Conservation (phyloP, 805 yeast species). For the Metschnikowia cubensis region DNA sequence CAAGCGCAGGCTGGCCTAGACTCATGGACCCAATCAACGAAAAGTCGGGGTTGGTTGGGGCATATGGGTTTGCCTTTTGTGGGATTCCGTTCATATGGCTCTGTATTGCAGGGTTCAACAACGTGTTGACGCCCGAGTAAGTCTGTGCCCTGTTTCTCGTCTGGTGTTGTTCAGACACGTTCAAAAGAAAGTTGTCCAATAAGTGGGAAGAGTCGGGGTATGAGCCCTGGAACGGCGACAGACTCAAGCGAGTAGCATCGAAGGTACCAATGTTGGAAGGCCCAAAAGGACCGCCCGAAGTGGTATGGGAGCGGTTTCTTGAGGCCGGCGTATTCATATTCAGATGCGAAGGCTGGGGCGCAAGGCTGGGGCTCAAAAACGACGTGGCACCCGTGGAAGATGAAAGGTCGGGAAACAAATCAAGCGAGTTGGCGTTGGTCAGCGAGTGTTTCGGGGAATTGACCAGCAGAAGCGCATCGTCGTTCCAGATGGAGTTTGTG, state of each 20-base stretch:
- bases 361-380: constrained; percentile 20
- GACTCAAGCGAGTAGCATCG: constrained; percentile 18
- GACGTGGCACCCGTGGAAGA: constrained; percentile 13
- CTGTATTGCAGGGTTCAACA: constrained; percentile 1
- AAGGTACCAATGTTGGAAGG: constrained; percentile 15
- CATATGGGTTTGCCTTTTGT: neutral
- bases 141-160: constrained; percentile 39
- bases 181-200: constrained; percentile 31
- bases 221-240: constrained; percentile 23
- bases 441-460: constrained; percentile 16
- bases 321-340: constrained; percentile 9
- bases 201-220: constrained; percentile 23
- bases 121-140: constrained; percentile 29
- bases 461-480: constrained; percentile 26
- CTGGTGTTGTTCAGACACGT: constrained; percentile 15
- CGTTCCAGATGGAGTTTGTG: constrained; percentile 57
- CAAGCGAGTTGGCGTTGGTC: constrained; percentile 10
- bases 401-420: constrained; percentile 11
- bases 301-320: constrained; percentile 48
- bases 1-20: constrained; percentile 6
- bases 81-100: neutral
- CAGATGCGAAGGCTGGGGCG: constrained; percentile 17
- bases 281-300: constrained; percentile 35
- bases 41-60: neutral
- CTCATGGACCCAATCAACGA: neutral